phyloP scores from a whole-genome alignment of 1,139 yeast genomes.

The Yamadazyma sp. region DNA sequence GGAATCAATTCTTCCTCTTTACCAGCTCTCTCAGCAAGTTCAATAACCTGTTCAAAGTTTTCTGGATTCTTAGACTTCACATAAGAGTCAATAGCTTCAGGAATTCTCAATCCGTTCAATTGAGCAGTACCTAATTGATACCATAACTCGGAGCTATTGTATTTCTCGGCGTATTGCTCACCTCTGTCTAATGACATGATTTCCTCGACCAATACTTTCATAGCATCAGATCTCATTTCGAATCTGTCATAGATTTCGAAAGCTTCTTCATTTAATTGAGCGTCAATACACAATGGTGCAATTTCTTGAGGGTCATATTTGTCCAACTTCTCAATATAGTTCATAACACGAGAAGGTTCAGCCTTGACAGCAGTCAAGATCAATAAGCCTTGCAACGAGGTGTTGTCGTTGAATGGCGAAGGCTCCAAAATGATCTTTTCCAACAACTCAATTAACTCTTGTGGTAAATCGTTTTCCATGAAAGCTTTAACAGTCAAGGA shows the following conservation, averaged over 20 bases:
- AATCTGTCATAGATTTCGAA: conserved; percentile 88
- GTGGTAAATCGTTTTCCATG: conserved; percentile 92
- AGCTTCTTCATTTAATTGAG: conserved; percentile 89
- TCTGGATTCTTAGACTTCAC: conserved; percentile 90
- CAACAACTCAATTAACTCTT: conserved; percentile 87
- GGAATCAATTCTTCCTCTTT: conserved; percentile 91
- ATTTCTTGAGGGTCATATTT: conserved; percentile 92
- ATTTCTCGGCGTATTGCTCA: conserved; percentile 86
- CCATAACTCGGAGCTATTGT: conserved; percentile 87
- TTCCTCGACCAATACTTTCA: conserved; percentile 89
- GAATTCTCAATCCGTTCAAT: conserved; percentile 86
- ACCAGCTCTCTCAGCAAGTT: conserved; percentile 93
- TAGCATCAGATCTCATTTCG: conserved; percentile 74
- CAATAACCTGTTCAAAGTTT: conserved; percentile 89
- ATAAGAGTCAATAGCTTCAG: conserved; percentile 88
- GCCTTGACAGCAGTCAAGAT: conserved; percentile 94
- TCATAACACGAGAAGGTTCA: conserved; percentile 80
- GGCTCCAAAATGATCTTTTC: conserved; percentile 97
- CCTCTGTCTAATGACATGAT: conserved; percentile 94
- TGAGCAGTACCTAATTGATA: conserved; percentile 95
- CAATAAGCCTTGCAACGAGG: conserved; percentile 89
- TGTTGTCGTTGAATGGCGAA: conserved; percentile 93
- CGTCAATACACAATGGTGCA: conserved; percentile 88
- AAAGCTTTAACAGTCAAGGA: conserved; percentile 95
- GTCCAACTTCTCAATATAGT: conserved; percentile 85